These are phyloP conservation scores for Ceratobasidium sp. DNA, from an alignment of 1,284 basidiomycete species.

Conservation along the genomic window DNA sequence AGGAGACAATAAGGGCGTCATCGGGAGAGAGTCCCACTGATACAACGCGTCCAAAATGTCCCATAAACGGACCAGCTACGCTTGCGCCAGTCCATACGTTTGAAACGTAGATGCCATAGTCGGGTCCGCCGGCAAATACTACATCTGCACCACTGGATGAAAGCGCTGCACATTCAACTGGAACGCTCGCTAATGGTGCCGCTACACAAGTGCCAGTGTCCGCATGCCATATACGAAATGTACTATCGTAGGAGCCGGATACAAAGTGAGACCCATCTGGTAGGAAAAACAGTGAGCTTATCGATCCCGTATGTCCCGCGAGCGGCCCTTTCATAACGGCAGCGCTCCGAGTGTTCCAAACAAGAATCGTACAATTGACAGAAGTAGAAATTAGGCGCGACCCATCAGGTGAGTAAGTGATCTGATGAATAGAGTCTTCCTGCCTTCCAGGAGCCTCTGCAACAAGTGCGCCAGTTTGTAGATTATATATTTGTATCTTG, in stretches of 20 bases:
- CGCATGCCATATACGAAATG: not conserved
- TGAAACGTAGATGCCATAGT: no score
- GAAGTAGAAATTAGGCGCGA: constrained; percentile 11
- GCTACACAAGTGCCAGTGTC: not conserved
- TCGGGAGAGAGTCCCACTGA: constrained; percentile 39
- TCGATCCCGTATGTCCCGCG: constrained; percentile 50
- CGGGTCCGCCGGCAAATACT: no score
- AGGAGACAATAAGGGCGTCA: constrained; percentile 8
- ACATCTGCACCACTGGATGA: no score
- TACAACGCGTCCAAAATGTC: not conserved
- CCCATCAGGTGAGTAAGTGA: constrained; percentile 36
- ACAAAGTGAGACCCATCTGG: constrained; percentile 32
- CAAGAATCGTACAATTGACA: not conserved
- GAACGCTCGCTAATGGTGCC: no score
- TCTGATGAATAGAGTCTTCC: not conserved
- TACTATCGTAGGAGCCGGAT: constrained; percentile 9
- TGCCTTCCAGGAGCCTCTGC: constrained; percentile 11
- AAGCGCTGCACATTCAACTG: no score
- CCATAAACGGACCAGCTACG: not conserved
- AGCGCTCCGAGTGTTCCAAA: not conserved
- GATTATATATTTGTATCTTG: constrained; percentile 42
- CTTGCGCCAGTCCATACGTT: no score
- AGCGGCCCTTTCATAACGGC: constrained; percentile 49
- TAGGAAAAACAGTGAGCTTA: constrained; percentile 17
- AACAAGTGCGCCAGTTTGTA: not conserved